phyloP scores from a whole-genome alignment of 352 stramenopile species.

The Globisporangium paddicum region DNA sequence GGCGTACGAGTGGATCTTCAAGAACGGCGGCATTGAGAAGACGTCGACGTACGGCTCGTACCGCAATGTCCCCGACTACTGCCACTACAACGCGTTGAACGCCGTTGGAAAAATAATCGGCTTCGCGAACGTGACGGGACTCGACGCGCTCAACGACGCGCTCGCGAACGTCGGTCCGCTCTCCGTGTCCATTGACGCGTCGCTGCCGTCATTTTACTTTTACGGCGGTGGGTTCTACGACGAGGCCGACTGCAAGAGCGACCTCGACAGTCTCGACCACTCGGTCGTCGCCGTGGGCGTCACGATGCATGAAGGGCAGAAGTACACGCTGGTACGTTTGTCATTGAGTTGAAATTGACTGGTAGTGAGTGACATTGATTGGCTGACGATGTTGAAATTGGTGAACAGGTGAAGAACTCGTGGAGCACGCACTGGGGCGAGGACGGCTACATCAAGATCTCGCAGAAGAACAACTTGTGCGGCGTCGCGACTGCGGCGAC shows the following conservation, averaged over 20 bases:
- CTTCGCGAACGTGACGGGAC: slow-evolving; percentile 77
- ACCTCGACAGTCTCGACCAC: slow-evolving; percentile 90
- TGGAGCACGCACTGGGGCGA: slow-evolving; percentile 94
- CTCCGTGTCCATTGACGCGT: slow-evolving; percentile 86
- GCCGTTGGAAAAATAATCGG: slow-evolving; percentile 68
- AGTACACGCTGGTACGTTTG: slow-evolving; percentile 84
- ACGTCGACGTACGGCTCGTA: slow-evolving; percentile 84
- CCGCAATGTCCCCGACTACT: slow-evolving; percentile 86
- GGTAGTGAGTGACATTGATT: neutral
- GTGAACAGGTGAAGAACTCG: slow-evolving; percentile 84
- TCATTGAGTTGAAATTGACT: neutral
- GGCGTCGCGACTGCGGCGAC: slow-evolving; percentile 89
- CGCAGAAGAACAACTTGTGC: slow-evolving; percentile 93
- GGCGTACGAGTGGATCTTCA: slow-evolving; percentile 87
- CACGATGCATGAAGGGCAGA: slow-evolving; percentile 82
- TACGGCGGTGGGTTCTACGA: slow-evolving; percentile 86
- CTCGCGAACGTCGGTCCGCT: slow-evolving; percentile 77
- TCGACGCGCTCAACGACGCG: slow-evolving; percentile 78
- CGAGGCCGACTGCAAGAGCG: slow-evolving; percentile 86
- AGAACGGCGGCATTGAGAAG: slow-evolving; percentile 73
- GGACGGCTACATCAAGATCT: slow-evolving; percentile 90
- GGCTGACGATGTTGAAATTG: neutral
- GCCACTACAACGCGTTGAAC: slow-evolving; percentile 79
- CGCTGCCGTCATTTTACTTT: slow-evolving; percentile 86
- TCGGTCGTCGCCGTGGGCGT: slow-evolving; percentile 90